Conservation (phyloP, 169 alveolate genomes). For the Eimeria sp. region DNA sequence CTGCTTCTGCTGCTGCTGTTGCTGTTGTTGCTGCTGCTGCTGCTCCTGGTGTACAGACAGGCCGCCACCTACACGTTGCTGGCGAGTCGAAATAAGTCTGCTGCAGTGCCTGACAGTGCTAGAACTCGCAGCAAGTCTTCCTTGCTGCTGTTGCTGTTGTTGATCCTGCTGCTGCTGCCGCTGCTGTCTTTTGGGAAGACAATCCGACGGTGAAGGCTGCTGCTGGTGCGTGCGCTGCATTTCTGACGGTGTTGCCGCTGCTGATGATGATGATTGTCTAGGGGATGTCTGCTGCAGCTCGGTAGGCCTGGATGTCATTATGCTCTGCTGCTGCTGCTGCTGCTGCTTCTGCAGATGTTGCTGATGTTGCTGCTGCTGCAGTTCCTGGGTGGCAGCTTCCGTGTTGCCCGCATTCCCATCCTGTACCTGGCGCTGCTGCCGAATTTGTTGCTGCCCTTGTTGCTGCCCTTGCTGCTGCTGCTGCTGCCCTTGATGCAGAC, state of each 20-base stretch:
- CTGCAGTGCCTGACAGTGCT: neutral
- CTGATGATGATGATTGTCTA: conserved; percentile 8
- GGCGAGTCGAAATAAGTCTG: neutral
- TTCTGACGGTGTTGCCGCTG: neutral
- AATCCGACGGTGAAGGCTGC: neutral
- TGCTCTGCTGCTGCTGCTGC: conserved; percentile 19
- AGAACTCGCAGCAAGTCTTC: neutral
- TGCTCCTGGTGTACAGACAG: conserved; percentile 9
- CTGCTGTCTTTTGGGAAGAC: neutral
- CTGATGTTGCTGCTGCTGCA: conserved; percentile 14
- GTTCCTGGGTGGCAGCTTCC: neutral
- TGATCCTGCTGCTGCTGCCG: conserved; percentile 27
- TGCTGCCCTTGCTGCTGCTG: conserved; percentile 18
- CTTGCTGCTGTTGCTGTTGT: conserved; percentile 26
- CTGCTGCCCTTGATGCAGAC: neutral
- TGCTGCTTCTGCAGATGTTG: neutral
- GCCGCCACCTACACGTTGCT: neutral
- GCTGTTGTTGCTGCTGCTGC: conserved; percentile 44
- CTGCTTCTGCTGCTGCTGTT: neutral
- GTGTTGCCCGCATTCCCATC: neutral
- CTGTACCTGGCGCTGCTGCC: conserved; percentile 27
- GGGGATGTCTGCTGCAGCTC: no score
- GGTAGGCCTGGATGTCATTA: no score
- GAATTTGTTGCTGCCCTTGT: conserved; percentile 9
- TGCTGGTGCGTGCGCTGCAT: neutral